Conservation (phyloP, 2,329 filamentous ascomycete genomes). For the Coleophoma cylindrospora region DNA sequence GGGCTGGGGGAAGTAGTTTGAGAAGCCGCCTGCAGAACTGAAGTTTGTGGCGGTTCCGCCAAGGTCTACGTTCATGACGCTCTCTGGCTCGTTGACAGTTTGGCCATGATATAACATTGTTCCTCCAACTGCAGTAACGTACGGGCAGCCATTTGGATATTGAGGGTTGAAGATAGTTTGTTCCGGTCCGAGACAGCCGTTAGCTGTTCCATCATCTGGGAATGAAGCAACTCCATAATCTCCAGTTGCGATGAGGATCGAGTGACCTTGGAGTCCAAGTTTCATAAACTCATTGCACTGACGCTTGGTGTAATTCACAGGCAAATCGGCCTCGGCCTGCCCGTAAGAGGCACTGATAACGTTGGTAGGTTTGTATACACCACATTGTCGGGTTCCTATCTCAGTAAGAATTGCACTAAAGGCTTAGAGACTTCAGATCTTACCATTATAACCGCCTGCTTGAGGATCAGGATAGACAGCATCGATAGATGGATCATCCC, state of each 20-base stretch:
- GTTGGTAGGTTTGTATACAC: conserved; percentile 15
- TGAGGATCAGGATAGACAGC: conserved; percentile 35
- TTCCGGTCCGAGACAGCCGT: conserved; percentile 25
- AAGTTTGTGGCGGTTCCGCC: conserved; percentile 6
- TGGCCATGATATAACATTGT: conserved; percentile 24
- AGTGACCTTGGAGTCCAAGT: conserved; percentile 40
- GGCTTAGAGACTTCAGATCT: background rate
- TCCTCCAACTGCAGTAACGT: conserved; percentile 28
- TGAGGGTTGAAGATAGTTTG: conserved; percentile 31
- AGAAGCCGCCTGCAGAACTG: conserved; percentile 19
- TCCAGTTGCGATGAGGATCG: conserved; percentile 39
- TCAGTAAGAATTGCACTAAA: too few relatives aligned
- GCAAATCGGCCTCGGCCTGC: conserved; percentile 45
- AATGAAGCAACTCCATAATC: conserved; percentile 36
- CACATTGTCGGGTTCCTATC: conserved; percentile 9
- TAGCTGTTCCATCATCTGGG: conserved; percentile 23
- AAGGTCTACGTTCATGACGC: background rate
- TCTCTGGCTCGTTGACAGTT: conserved; percentile 14
- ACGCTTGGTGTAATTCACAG: conserved; percentile 45
- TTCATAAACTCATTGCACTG: conserved; percentile 47
- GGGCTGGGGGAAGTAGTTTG: conserved; percentile 1
- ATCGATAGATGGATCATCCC: conserved; percentile 33
- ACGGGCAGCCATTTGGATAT: conserved; percentile 32
- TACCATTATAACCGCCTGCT: conserved; percentile 34
- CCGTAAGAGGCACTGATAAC: conserved; percentile 46